Percentiles rank a stretch among this genome's conserved stretches.
Evolutionary conservation across 805 yeast species (phyloP).

Genomic region (Wickerhamomyces ciferrii): DNA sequence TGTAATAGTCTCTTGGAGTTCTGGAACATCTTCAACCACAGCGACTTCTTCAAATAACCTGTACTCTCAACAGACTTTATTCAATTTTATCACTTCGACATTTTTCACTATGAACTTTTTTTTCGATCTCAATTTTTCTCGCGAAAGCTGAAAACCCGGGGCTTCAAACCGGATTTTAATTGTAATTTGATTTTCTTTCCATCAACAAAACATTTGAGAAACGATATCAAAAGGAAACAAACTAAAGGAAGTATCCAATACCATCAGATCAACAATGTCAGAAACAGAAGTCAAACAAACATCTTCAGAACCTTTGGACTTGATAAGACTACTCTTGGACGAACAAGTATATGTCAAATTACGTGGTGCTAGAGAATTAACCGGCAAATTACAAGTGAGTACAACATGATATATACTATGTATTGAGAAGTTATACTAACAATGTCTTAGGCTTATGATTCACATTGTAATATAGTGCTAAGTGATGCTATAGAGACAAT

Average conservation of each 20-base stretch:
- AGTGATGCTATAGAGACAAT: slow-evolving; percentile 90
- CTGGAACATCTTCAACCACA: not conserved
- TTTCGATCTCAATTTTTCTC: slow-evolving; percentile 4
- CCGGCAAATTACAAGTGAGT: slow-evolving; percentile 78
- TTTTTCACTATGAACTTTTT: not conserved
- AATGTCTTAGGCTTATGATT: slow-evolving; percentile 67
- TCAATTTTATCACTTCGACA: not conserved
- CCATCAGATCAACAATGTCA: not conserved
- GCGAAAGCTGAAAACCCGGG: not conserved
- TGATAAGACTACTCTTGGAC: slow-evolving; percentile 80
- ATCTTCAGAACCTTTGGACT: slow-evolving; percentile 77
- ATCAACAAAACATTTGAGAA: not conserved
- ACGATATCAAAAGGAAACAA: no score
- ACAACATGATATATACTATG: not conserved
- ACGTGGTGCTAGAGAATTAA: slow-evolving; percentile 90
- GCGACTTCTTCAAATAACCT: no score
- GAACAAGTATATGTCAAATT: slow-evolving; percentile 84
- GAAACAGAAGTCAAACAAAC: slow-evolving; percentile 8
- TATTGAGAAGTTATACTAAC: slow-evolving; percentile 8
- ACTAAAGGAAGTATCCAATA: no score
- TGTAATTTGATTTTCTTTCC: not conserved
- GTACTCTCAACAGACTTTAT: no score
- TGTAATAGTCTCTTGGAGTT: not conserved
- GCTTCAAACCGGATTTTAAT: not conserved
- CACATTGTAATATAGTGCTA: slow-evolving; percentile 93